Percentiles rank a stretch among this genome's conserved stretches.
Conservation (phyloP, 441 rosid species). For the Syzygium malaccense region DNA sequence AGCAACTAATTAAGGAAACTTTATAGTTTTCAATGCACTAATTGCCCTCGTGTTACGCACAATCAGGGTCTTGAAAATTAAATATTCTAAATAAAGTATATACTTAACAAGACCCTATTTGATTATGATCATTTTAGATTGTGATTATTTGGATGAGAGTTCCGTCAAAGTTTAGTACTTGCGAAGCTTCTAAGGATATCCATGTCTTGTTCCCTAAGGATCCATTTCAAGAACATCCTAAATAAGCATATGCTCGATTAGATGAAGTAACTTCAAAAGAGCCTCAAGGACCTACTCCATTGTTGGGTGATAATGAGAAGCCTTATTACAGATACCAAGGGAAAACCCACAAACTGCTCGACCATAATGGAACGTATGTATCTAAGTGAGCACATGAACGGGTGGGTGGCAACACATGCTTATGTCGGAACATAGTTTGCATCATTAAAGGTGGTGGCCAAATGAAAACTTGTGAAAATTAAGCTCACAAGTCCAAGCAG, state of each 20-base stretch:
- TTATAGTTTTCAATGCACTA: neutral
- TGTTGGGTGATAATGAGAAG: neutral
- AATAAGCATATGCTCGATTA: neutral
- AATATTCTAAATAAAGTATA: neutral
- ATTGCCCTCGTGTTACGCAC: neutral
- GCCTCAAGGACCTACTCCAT: neutral
- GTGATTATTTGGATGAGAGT: neutral
- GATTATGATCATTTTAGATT: neutral
- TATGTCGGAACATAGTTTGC: neutral
- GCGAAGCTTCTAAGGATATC: neutral
- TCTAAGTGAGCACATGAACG: neutral
- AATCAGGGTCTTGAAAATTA: neutral
- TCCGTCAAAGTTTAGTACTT: neutral
- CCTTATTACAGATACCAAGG: neutral
- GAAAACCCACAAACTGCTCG: neutral
- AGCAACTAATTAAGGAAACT: neutral
- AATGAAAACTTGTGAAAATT: neutral
- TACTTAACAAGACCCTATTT: neutral
- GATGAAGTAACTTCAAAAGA: neutral
- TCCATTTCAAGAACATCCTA: neutral
- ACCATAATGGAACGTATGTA: neutral
- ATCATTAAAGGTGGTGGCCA: neutral
- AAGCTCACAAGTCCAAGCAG: neutral
- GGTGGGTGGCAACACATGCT: neutral
- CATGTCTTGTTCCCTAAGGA: neutral